Evolutionary conservation across 306 rosid species (phyloP), one percentile per base, ranked within the genome.

Genomic region (Rosa rugosa): DNA sequence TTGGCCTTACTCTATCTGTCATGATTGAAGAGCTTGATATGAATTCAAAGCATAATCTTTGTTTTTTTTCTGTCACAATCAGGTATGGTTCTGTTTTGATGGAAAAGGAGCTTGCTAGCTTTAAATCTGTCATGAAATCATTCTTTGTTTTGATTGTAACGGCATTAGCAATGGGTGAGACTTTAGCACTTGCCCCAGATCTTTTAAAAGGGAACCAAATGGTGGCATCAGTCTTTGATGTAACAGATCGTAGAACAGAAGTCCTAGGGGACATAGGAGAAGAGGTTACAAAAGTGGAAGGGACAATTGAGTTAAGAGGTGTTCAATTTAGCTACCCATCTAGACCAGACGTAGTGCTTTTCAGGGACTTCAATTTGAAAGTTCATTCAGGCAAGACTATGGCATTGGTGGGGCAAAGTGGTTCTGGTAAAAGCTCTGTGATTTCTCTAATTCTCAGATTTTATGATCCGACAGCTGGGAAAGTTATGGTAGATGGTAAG

Each of bases 391-490:
- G 98, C 25, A 90, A 85, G 77, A 90, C 94, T 81, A 75, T 92
- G 79, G 99, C 99, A 27, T 80, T 95, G 40, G 98, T 91, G 51
- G 98, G 99, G 42, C 99, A 92, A 85, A 95, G 99, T 77, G 99
- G 99, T 31, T 92, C 99, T 22, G 99, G 99, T n/a, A 95, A 95
- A 90, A 95, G 99, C 94, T 95, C 99, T 41, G 91, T 95, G 75
- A 83, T 92, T 72, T 87, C 98, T 72, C 88, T 95, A 13, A 86
- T 92, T 67, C 94, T 95, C 88, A 85, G 98, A 73, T 95, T 91
- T 88, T 95, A 95, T 11, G 97, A 95, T 85, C 96, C 99, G 45
- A 60, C 71, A 0, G 72, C 96, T 10, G 98, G 99, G 76, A 95
- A 78, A 84, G 94, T 95, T 80, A 71, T 88, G 90, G 86, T 95